Evolutionary conservation across 768 basidiomycete species (phyloP), one percentile per base, ranked within the genome.

Genomic region (Suillus brevipes): DNA sequence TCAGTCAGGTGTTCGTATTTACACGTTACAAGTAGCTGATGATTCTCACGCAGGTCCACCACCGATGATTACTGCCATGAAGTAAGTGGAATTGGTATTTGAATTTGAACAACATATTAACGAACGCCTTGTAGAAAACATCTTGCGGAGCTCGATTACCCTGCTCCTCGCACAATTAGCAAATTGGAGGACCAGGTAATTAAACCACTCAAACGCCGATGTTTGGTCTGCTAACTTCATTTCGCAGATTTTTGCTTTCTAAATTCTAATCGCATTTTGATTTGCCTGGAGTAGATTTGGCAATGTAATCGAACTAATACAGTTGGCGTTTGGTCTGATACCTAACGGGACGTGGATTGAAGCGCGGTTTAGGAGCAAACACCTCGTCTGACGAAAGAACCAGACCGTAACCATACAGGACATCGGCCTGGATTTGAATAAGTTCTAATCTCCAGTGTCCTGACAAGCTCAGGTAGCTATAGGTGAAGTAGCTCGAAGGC

Each of bases 101-200:
- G 23, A 55, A 43, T 18, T 36, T 3, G 43, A 10, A 9, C 10
- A 23, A 18, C 20, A 64, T 70, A 40, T 74, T 58, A 14, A 3
- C 34, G 55, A 20, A 58, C 58, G 9, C 28, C 53, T 38, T 37
- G 18, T 67, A 95, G 94, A 83, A 94, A 91, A 84, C 89, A 97
- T 75, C 85, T 99, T 25, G 89, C 87, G 36, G 91, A 90, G 61
- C 87, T 99, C 73, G 88, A 87, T 69, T 97, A 94, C 80, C 90
- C 94, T 50, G 87, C 89, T 34, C 94, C 97, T 6, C 87, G 91
- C 68, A 87, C 94, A 8, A 84, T 97, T 79, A 95, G 92, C 86
- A 99, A 99, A 82, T 86, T 96, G 56, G 89, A 85, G 62, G 96
- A 98, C 76, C 87, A 93, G 85, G 92, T 90, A 74, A 55, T 70